phyloP scores from a whole-genome alignment of 148 eudicot species.

The Selenicereus undatus region DNA sequence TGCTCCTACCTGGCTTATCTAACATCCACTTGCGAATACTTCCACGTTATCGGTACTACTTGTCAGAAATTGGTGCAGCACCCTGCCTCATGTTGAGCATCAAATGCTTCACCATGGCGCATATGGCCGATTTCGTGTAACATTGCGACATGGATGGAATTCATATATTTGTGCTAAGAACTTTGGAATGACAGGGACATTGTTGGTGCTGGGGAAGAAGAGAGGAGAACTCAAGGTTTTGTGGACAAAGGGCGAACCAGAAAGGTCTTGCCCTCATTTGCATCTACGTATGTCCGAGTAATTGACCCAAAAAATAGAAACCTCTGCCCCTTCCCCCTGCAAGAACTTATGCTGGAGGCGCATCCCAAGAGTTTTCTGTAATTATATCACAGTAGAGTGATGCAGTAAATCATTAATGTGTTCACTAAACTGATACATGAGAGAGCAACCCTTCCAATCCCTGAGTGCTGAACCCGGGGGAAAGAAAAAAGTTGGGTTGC shows the following conservation, averaged over 20 bases:
- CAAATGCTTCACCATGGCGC: neutral
- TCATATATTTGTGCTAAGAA: neutral
- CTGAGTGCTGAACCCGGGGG: neutral
- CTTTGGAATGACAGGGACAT: constrained; percentile 44
- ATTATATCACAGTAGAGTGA: neutral
- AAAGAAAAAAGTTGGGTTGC: neutral
- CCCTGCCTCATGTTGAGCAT: neutral
- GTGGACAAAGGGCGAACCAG: constrained; percentile 73
- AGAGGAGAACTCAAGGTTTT: constrained; percentile 62
- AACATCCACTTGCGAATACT: too few species aligned
- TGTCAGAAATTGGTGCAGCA: neutral
- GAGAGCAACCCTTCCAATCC: neutral
- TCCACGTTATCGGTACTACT: too few species aligned
- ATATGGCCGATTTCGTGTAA: too few species aligned
- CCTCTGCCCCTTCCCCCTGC: neutral
- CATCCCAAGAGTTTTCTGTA: constrained; percentile 13
- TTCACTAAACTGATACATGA: neutral
- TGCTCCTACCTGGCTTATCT: too few species aligned
- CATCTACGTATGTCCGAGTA: constrained; percentile 37
- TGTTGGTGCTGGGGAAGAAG: constrained; percentile 48
- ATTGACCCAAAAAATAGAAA: constrained; percentile 16
- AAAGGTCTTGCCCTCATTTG: constrained; percentile 59
- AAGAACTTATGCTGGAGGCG: constrained; percentile 1
- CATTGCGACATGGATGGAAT: too few species aligned
- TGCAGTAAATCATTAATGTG: neutral